Percentiles rank a stretch among this genome's conserved stretches.
Evolutionary conservation across 495 filamentous ascomycete species (phyloP).

Genomic region (Penicillium desertorum): DNA sequence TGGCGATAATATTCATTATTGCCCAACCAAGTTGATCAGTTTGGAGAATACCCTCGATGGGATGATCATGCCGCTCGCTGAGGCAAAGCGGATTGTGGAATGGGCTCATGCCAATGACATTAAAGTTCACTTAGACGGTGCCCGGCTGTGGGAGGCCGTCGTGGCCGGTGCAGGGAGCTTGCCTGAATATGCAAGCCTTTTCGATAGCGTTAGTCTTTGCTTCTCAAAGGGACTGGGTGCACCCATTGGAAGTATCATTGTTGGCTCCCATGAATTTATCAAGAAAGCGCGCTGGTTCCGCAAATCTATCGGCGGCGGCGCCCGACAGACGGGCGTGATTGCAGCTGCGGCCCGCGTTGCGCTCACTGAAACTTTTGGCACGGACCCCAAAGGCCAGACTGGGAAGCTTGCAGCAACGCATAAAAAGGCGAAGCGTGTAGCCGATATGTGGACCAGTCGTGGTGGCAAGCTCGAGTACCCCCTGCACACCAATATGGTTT

Average conservation of each 20-base stretch:
- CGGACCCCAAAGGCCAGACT: conserved; percentile 56
- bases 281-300: conserved; percentile 74
- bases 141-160: conserved; percentile 77
- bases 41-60: conserved; percentile 85
- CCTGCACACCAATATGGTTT: conserved; percentile 89
- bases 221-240: conserved; percentile 90
- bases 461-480: conserved; percentile 47
- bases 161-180: conserved; percentile 60
- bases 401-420: conserved; percentile 65
- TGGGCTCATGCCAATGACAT: conserved; percentile 70
- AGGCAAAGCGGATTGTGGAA: conserved; percentile 62
- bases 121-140: conserved; percentile 80
- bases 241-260: conserved; percentile 78
- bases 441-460: conserved; percentile 58
- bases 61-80: conserved; percentile 70
- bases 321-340: conserved; percentile 63
- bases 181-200: conserved; percentile 64
- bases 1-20: conserved; percentile 44
- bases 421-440: conserved; percentile 62
- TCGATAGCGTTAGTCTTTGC: conserved; percentile 81
- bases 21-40: conserved; percentile 76
- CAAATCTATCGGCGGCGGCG: conserved; percentile 81
- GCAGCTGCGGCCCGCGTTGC: conserved; percentile 48
- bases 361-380: conserved; percentile 61
- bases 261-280: conserved; percentile 65